Base-by-base conservation (phyloP, 345 rosid species). In the Ceriops decandra region DNA sequence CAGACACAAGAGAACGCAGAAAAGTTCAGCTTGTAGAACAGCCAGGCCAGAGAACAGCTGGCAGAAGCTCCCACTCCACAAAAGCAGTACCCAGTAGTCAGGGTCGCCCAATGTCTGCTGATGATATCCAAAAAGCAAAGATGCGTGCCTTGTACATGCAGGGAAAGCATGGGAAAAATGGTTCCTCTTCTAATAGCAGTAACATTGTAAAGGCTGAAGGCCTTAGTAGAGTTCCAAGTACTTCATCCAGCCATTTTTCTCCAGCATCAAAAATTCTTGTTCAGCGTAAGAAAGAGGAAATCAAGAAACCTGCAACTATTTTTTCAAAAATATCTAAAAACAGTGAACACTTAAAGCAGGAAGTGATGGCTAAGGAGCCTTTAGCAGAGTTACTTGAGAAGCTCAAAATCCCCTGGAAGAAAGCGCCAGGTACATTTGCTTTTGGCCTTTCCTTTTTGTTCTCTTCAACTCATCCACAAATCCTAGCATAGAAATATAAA, bases 91-190 rank as follows among this genome's bases (percentile, higher is more conserved):
- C 91, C 70, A 68, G 78, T 72, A 78, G 77, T 79, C 88, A 81
- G 70, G 82, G 91, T 63, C 98, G 98, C 60, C 99, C 99, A 22
- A 87, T 95, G 93, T 92, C 99, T 67, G 92, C 92, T 53, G 99
- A 95, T 84, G 99, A 95, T 83, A 92, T 92, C 78, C 96, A 92
- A 82, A 95, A 95, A 75, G 99, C 96, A 63, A 95, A 95, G 79
- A 80, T 88, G 91, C 97, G 96, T 68, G 95, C 96, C 57, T 78
- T 79, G 26, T 85, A 76, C 82, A 90, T 87, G 96, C 92, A 91
- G 73, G 81, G 85, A 80, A 95, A 85, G 83, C 76, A 87, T 74
- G 86, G 84, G 58, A 90, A 84, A 82, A 68, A 79, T 64, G 81
- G 74, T 70, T 75, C 85, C 47, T 76, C 84, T 33, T 79, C 83